phyloP scores from a whole-genome alignment of 257 asterid genomes.

The Jacaranda mimosifolia region DNA sequence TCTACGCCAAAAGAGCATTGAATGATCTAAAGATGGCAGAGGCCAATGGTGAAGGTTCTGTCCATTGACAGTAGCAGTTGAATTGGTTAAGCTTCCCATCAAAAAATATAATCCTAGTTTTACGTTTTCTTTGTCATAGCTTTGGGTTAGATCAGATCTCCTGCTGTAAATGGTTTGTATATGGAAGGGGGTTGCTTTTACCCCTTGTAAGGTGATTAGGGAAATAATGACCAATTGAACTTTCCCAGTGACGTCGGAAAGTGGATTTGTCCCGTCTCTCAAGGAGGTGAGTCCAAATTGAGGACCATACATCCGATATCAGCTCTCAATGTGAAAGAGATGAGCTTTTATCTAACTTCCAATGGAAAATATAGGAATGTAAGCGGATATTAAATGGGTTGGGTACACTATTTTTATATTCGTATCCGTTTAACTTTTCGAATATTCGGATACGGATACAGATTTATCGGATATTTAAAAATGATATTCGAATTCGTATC shows the following conservation, averaged over 20 bases:
- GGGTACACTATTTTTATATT: too few relatives aligned
- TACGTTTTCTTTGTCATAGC: slow-evolving; percentile 27
- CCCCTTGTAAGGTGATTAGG: background rate
- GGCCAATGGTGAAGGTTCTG: slow-evolving; percentile 35
- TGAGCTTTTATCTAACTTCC: too few relatives aligned
- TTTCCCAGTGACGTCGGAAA: background rate
- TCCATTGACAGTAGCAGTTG: slow-evolving; percentile 23
- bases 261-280: too few relatives aligned
- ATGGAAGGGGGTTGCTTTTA: background rate
- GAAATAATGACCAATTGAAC: background rate
- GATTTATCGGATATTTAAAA: too few relatives aligned
- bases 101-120: slow-evolving; percentile 38
- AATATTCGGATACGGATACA: too few relatives aligned
- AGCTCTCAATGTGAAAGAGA: background rate
- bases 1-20: slow-evolving; percentile 66
- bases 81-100: slow-evolving; percentile 54
- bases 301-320: too few relatives aligned
- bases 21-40: slow-evolving; percentile 55
- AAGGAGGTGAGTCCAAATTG: too few relatives aligned
- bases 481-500: too few relatives aligned
- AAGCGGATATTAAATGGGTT: too few relatives aligned
- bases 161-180: slow-evolving; percentile 29
- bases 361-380: too few relatives aligned
- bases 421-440: too few relatives aligned
- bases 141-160: slow-evolving; percentile 4